These are phyloP conservation scores for Kazachstania kunashirensis DNA, from an alignment of 805 yeast genomes.

Conservation along the genomic window DNA sequence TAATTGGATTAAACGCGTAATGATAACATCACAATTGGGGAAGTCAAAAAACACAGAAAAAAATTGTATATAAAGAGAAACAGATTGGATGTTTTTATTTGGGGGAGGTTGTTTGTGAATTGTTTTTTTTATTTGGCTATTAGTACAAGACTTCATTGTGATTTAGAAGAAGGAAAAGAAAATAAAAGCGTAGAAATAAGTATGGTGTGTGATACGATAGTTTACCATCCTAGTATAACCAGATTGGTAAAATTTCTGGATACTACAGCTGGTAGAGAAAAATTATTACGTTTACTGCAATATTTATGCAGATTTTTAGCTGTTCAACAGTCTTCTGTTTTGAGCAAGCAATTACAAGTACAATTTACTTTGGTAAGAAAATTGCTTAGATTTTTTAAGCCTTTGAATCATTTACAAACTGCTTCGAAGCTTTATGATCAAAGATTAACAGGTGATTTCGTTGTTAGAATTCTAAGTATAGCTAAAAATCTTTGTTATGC, in stretches of 20 bases:
- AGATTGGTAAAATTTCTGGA: conserved; percentile 56
- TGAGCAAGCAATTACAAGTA: conserved; percentile 47
- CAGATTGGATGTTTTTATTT: neutral
- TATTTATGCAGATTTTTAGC: conserved; percentile 69
- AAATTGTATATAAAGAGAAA: neutral
- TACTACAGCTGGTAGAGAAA: conserved; percentile 67
- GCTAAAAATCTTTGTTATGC: conserved; percentile 52
- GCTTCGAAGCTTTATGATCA: conserved; percentile 60
- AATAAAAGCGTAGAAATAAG: neutral
- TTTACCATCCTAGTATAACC: conserved; percentile 46
- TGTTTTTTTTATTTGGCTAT: too few relatives aligned
- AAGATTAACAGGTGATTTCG: conserved; percentile 49
- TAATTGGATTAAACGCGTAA: neutral
- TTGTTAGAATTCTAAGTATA: conserved; percentile 28
- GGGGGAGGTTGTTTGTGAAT: too few relatives aligned
- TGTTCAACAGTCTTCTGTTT: conserved; percentile 40
- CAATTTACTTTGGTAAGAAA: conserved; percentile 69
- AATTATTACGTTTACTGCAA: conserved; percentile 48
- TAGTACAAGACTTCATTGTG: neutral
- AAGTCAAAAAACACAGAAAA: too few relatives aligned
- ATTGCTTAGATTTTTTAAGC: conserved; percentile 75
- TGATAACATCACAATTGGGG: neutral
- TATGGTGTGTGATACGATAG: conserved; percentile 60
- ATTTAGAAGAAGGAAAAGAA: too few relatives aligned
- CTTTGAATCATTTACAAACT: conserved; percentile 59